phyloP scores from a whole-genome alignment of 176 grass and related monocot species.

The Carex littledalei region DNA sequence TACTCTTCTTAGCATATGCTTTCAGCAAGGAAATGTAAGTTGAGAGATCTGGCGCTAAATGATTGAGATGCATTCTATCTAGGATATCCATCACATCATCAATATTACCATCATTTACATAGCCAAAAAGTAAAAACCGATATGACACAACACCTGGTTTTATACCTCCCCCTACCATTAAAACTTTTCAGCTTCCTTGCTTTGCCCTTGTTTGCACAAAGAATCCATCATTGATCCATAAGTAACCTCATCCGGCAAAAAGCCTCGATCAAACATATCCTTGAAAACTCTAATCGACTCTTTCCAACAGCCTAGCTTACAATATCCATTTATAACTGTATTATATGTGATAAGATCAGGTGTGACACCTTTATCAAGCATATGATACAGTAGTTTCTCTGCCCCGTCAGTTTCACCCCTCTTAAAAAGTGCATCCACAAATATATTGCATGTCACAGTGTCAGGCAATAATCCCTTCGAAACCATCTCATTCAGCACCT shows the following conservation, averaged over 20 bases:
- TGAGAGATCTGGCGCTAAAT: background rate
- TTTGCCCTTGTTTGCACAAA: background rate
- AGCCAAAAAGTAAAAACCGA: background rate
- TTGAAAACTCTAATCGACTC: background rate
- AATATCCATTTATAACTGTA: conserved; percentile 2
- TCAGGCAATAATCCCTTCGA: background rate
- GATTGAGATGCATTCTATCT: background rate
- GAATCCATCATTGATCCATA: background rate
- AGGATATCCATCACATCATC: background rate
- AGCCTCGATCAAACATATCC: background rate
- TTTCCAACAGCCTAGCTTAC: background rate
- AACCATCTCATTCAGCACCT: background rate
- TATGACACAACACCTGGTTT: background rate
- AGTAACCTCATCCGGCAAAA: conserved; percentile 1
- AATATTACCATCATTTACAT: background rate
- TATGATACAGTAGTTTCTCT: background rate
- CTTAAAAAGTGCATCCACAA: background rate
- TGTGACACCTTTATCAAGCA: background rate
- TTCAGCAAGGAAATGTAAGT: background rate
- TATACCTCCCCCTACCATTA: background rate
- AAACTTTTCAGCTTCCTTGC: background rate
- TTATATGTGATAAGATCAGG: background rate
- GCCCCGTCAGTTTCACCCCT: background rate
- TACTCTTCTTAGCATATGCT: background rate
- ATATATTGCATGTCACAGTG: background rate